These are phyloP conservation scores for Acanthamoeba royreba DNA, from an alignment of 208 protist genomes.

Conservation along the genomic window DNA sequence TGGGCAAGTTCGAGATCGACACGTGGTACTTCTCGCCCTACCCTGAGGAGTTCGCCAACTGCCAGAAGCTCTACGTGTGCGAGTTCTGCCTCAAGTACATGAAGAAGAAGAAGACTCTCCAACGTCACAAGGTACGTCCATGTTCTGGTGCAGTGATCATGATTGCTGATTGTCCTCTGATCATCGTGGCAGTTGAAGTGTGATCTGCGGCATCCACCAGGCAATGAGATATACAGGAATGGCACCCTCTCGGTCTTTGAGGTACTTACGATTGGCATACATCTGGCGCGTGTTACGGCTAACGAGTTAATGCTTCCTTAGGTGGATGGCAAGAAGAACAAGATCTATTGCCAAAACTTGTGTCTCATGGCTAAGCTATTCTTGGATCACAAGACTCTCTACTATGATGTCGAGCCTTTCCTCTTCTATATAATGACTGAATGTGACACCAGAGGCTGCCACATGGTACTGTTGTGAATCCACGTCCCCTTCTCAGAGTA, in stretches of 20 bases:
- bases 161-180: neutral
- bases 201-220: slow-evolving; percentile 88
- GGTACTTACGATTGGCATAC: slow-evolving; percentile 55
- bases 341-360: slow-evolving; percentile 97
- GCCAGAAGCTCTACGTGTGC: slow-evolving; percentile 91
- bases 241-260: slow-evolving; percentile 92
- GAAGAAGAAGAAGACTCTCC: slow-evolving; percentile 81
- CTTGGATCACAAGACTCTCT: slow-evolving; percentile 99
- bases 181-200: slow-evolving; percentile 68
- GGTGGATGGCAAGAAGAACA: slow-evolving; percentile 92
- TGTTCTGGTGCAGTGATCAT: neutral
- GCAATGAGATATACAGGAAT: slow-evolving; percentile 87
- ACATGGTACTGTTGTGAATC: slow-evolving; percentile 77
- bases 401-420: slow-evolving; percentile 99
- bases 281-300: neutral
- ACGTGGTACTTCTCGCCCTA: slow-evolving; percentile 98
- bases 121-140: slow-evolving; percentile 81
- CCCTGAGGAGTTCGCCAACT: slow-evolving; percentile 79
- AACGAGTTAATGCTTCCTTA: neutral
- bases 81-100: slow-evolving; percentile 97
- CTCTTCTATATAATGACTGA: slow-evolving; percentile 98
- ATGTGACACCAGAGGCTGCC: slow-evolving; percentile 89
- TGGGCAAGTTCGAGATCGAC: slow-evolving; percentile 93
- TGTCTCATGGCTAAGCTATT: slow-evolving; percentile 99
- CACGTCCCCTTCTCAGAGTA: too few species aligned